A percentile compares a stretch with the other conserved stretches of the same genome.
phyloP scores from a whole-genome alignment of 192 early-diverging fungal species.

The Podila verticillata region DNA sequence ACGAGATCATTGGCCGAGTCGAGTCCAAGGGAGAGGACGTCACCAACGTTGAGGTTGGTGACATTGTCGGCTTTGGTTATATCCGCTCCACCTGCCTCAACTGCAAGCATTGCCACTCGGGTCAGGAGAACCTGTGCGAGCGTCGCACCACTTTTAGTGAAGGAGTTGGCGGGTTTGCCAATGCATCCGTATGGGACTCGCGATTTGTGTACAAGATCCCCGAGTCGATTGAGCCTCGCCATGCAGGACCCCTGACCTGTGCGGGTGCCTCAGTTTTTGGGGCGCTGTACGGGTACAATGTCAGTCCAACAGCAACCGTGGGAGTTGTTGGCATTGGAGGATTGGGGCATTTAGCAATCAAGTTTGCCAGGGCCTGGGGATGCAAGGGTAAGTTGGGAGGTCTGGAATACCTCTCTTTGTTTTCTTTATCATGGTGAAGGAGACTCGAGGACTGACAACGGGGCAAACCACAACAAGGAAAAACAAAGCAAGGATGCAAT shows the following conservation, averaged over 20 bases:
- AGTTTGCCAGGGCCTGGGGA: slow-evolving; percentile 47
- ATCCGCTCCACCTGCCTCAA: slow-evolving; percentile 58
- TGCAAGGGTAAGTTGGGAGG: slow-evolving; percentile 22
- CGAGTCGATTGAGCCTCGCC: slow-evolving; percentile 54
- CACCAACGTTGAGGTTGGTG: slow-evolving; percentile 61
- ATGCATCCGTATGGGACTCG: slow-evolving; percentile 55
- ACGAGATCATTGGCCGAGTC: slow-evolving; percentile 76
- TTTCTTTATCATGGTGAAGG: not conserved
- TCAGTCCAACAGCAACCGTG: slow-evolving; percentile 70
- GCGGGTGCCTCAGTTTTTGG: slow-evolving; percentile 83
- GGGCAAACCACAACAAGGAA: not conserved
- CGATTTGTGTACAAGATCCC: slow-evolving; percentile 77
- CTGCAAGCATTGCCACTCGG: slow-evolving; percentile 60
- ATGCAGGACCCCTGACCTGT: slow-evolving; percentile 82
- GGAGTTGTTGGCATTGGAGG: slow-evolving; percentile 86
- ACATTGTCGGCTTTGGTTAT: slow-evolving; percentile 71
- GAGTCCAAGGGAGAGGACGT: slow-evolving; percentile 68
- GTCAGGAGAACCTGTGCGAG: slow-evolving; percentile 63
- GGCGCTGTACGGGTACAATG: slow-evolving; percentile 68
- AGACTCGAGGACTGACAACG: not conserved
- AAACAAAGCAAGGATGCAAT: no score
- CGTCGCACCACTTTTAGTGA: slow-evolving; percentile 63
- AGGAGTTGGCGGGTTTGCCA: slow-evolving; percentile 71
- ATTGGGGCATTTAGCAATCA: slow-evolving; percentile 60
- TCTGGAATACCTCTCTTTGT: no score